A percentile compares a stretch with the other conserved stretches of the same genome.
These are phyloP conservation scores for Pseudocohnilembus persalinus DNA, from an alignment of 169 alveolate genomes.

Conservation along the genomic window DNA sequence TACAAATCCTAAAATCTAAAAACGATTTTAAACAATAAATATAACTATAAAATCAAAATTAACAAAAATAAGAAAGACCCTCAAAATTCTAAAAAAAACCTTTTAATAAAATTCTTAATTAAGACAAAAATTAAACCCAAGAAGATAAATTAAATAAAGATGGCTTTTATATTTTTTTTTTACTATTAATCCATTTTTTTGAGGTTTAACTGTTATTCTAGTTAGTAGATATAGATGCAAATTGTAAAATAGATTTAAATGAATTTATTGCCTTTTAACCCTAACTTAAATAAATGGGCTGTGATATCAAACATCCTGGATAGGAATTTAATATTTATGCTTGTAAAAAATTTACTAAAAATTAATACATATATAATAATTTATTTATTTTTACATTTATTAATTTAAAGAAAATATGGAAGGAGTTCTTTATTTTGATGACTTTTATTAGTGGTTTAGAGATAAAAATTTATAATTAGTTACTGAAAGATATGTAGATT, in stretches of 20 bases:
- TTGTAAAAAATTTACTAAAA: neutral
- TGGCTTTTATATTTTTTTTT: neutral
- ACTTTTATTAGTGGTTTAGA: neutral
- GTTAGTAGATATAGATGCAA: neutral
- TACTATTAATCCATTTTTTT: no score
- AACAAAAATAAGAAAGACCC: no score
- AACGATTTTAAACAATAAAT: no score
- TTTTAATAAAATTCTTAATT: no score
- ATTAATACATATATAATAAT: no score
- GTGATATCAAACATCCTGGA: neutral
- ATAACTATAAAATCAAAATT: no score
- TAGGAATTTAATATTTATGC: neutral
- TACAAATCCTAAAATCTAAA: no score
- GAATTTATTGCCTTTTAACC: neutral
- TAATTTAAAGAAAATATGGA: neutral
- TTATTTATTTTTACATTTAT: no score
- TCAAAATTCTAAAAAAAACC: no score
- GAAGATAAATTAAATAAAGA: neutral
- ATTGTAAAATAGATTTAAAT: no score
- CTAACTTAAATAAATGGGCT: neutral
- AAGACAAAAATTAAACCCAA: no score
- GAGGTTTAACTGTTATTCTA: neutral
- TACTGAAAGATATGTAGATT: neutral
- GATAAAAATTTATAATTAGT: neutral
- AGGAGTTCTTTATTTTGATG: neutral